Base-by-base conservation (phyloP, 441 rosid species). In the Brassica balearica region DNA sequence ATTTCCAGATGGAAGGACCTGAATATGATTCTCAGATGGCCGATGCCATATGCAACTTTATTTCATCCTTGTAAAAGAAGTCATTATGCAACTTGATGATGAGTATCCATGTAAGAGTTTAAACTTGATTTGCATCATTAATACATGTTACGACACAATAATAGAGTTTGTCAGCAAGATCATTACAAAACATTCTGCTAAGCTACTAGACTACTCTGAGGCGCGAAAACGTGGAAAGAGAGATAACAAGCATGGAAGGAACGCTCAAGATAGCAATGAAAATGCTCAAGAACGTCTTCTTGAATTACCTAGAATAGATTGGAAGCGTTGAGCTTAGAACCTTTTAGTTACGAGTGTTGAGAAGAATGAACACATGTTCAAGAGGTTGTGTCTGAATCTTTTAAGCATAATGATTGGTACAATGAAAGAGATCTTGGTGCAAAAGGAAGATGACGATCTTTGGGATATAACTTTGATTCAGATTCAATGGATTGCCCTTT, bases 1-100 rank as follows among this genome's bases (percentile, higher is more conserved):
- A 94, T 77, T 96, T 96, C 76, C 91, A 94, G 77, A 91, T 91
- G 96, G 98, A 93, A 86, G 98, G 95, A 14, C 91, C 97, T 59
- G 90, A 76, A 43, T 94, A 82, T 81, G 98, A 94, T 85, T 78
- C 92, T 68, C 88, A 83, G 82, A 87, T 96, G 98, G 90, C 85
- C 46, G 82, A 83, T 72, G 79, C 87, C 71, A 89, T 91, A 65
- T 84, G 80, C 29, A 78, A 79, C 8, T 96, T 96, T 70, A 82
- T 87, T 58, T 77, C 82, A 29, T 89, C 98, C 6, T 69, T 95
- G 77, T 87, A 87, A 81, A 4, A 70, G 59, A 53, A 6, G 4
- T 55, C 4, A 27, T 12, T 36, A 15, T 15, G 8, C 58, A 38
- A 38, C 56, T 2, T 36, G 22, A 22, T 38, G 2, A 11, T 34